Conservation (phyloP, 164 flowering plant genomes). For the Tinospora cordifolia region DNA sequence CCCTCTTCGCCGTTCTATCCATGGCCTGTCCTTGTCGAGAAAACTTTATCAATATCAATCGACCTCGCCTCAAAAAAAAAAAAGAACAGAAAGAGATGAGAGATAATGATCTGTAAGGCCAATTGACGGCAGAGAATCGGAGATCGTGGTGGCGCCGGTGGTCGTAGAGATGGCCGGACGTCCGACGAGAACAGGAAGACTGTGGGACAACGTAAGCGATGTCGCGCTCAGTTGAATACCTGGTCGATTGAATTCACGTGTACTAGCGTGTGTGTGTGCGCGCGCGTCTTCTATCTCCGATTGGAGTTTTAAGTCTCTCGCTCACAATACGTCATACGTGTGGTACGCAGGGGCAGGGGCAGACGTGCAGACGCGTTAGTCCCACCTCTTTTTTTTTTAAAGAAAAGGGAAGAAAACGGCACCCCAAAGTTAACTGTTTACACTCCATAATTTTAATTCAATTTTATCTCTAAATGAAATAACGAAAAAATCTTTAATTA, state of each 20-base stretch:
- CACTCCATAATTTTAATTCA: too few relatives aligned
- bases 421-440: too few relatives aligned
- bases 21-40: not conserved
- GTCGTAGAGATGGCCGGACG: not conserved
- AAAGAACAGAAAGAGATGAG: too few relatives aligned
- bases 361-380: too few relatives aligned
- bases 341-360: too few relatives aligned
- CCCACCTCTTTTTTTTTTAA: too few relatives aligned
- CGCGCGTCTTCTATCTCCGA: too few relatives aligned
- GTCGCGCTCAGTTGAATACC: not conserved
- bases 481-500: too few relatives aligned
- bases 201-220: not conserved
- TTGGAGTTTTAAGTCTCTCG: not conserved
- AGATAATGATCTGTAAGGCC: not conserved
- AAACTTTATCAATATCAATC: not conserved
- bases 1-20: slow-evolving; percentile 25
- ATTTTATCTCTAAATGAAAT: too few relatives aligned
- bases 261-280: not conserved
- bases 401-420: too few relatives aligned
- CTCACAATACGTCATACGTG: too few relatives aligned
- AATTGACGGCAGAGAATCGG: not conserved
- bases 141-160: not conserved
- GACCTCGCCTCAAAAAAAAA: too few relatives aligned
- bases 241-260: not conserved
- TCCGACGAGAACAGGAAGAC: not conserved